These are phyloP conservation scores for Cercis canadensis DNA, from an alignment of 306 rosid genomes.

Conservation along the genomic window DNA sequence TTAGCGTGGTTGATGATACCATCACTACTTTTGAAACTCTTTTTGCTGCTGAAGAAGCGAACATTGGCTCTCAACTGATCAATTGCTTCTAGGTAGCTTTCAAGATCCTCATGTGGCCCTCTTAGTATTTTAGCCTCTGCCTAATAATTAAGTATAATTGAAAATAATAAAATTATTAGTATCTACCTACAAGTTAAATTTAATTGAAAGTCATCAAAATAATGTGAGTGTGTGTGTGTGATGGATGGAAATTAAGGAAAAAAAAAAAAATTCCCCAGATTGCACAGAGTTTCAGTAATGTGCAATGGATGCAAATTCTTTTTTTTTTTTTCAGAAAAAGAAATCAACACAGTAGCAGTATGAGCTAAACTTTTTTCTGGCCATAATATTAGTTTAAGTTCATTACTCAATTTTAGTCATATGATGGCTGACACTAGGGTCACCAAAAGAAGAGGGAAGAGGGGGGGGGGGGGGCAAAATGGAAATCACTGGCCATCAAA, in stretches of 20 bases:
- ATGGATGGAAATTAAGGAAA: constrained; percentile 11
- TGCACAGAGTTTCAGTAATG: no score
- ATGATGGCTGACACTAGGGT: no score
- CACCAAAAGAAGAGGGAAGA: no score
- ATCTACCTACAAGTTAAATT: background rate
- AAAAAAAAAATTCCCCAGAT: no score
- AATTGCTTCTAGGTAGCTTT: constrained; percentile 87
- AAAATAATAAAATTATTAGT: constrained; percentile 6
- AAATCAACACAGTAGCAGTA: no score
- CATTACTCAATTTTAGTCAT: no score
- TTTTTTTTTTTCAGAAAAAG: no score
- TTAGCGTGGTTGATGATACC: constrained; percentile 72
- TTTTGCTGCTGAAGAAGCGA: constrained; percentile 69
- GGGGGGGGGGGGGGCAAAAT: background rate
- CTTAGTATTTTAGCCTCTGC: constrained; percentile 96
- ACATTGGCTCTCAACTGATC: constrained; percentile 69
- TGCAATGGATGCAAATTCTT: no score
- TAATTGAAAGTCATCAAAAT: background rate
- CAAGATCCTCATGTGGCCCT: constrained; percentile 98
- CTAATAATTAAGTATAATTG: constrained; percentile 48
- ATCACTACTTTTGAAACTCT: constrained; percentile 64
- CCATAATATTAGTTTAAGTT: no score
- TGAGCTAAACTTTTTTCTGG: no score
- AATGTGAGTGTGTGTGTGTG: no score
- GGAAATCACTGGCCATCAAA: constrained; percentile 1